Base-by-base conservation (phyloP, 2,329 filamentous ascomycete species). In the Orbilia blumenaviensis region DNA sequence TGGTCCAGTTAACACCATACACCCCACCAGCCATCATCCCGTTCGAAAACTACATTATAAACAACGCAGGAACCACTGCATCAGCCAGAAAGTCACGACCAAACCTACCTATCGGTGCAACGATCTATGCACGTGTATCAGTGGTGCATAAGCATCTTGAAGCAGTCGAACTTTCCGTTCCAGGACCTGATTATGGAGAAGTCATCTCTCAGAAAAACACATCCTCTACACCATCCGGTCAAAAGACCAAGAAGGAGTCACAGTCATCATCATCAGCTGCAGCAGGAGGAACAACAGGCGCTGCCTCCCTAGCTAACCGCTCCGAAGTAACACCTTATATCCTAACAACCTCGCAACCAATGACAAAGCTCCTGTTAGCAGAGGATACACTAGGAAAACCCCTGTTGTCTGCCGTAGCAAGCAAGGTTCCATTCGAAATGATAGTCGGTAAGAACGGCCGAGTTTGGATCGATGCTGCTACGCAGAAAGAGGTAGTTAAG, bases 401-500 rank as follows among this genome's bases (percentile, higher is more conserved):
- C 2, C 32, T 77, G 1, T 41, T 77, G 5, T 48, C 56, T 5
- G 64, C 64, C 14, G 29, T 77, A 16, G 58, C 64, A 8, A 21
- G 41, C 8, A 69, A 60, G n/a, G 48, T 69, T 1, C 52, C 52
- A 4, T 77, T 77, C 23, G 72, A 77, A 42, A 77, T 77, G 72
- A 71, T 77, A 12, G 64, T 77, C 12, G 72, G 72, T n/a, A 63
- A 54, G 29, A 77, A 77, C 42, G 72, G 72, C 16, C 46, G 72
- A 12, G 64, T 69, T 0, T 77, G 72, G 72, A 71, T 77, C 48
- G 72, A 77, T 66, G 72, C 54, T 3, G 18, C 58, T 14, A 62
- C 64, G 23, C 64, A 69, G 21, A 32, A 29, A 18, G 72, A 77
- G 21, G 72, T 77, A 3, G 54, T 69, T 18, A 60, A 61, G 21